phyloP scores from a whole-genome alignment of 495 filamentous ascomycete species.

The Chaetomium tenue region DNA sequence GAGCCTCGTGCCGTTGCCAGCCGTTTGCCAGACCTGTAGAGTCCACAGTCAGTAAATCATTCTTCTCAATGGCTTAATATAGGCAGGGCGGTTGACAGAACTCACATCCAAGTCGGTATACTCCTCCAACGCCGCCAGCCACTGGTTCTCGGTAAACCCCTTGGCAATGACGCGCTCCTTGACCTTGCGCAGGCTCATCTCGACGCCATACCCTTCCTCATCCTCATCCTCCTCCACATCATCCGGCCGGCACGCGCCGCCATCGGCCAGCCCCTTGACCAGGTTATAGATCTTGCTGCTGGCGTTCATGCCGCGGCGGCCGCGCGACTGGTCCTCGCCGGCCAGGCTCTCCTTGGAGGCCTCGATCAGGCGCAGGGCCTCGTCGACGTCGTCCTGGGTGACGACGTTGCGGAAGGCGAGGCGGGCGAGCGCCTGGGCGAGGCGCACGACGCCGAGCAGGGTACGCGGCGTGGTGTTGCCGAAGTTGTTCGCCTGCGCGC shows the following conservation, averaged over 20 bases:
- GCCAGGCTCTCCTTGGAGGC: slow-evolving; percentile 85
- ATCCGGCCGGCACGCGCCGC: slow-evolving; percentile 65
- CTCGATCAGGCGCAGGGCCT: slow-evolving; percentile 85
- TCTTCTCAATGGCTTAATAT: not conserved
- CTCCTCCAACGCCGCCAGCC: slow-evolving; percentile 80
- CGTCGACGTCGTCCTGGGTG: slow-evolving; percentile 89
- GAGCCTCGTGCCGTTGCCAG: slow-evolving; percentile 77
- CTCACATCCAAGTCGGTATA: slow-evolving; percentile 86
- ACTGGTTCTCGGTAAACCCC: slow-evolving; percentile 94
- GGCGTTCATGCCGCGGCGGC: slow-evolving; percentile 64
- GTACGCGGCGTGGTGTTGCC: slow-evolving; percentile 91
- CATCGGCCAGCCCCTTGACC: slow-evolving; percentile 78
- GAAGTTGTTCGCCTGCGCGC: slow-evolving; percentile 63
- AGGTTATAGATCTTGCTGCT: slow-evolving; percentile 92
- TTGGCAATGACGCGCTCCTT: slow-evolving; percentile 88
- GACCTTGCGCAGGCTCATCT: slow-evolving; percentile 81
- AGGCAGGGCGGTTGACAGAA: slow-evolving; percentile 27
- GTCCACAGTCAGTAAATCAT: slow-evolving; percentile 3
- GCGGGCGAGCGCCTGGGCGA: slow-evolving; percentile 93
- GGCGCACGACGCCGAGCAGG: slow-evolving; percentile 83
- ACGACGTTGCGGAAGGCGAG: slow-evolving; percentile 82
- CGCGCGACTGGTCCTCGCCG: slow-evolving; percentile 56
- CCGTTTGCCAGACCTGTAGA: slow-evolving; percentile 87
- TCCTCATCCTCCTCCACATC: slow-evolving; percentile 59
- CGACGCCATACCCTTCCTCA: slow-evolving; percentile 53